Evolutionary conservation across 805 yeast genomes (phyloP), one percentile per base, ranked within the genome.

Genomic region (Suhomyces pyralidae): DNA sequence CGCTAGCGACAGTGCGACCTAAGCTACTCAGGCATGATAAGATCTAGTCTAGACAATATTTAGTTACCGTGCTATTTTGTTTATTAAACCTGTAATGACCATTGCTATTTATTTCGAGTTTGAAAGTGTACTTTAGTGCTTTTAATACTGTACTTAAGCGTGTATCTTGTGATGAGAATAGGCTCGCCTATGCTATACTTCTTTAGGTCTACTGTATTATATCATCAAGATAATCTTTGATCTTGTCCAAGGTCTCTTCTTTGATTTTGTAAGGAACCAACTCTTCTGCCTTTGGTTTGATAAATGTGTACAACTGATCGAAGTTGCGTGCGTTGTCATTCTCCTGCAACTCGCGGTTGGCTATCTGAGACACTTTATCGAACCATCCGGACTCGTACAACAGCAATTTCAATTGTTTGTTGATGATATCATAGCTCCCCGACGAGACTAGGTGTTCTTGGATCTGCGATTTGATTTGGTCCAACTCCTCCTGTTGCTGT

Each of bases 301-400:
- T 65, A 28, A 73, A 70, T 10, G 77, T 61, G 44, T 81, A 71
- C 12, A 89, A 65, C 38, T 75, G 75, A 3, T 80, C 81, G 55
- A 85, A 85, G 57, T 76, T 84, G 10, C 81, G 75, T 25, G 49
- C 45, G 19, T 55, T 60, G 38, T 73, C 76, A 22, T 73, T 73
- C 26, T 71, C 65, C n/a, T 77, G 71, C 62, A 79, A 79, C 65
- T 69, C 80, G 54, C 55, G 62, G 46, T 67, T 67, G 3, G 96
- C 87, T 42, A 86, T 59, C 40, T 78, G 79, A 45, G 82, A 77
- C 25, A 92, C 84, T 51, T 85, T 78, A 59, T 90, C 96, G 55
- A 82, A 83, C 97, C 97, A 92, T 5, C 97, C 97, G 1, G 86
- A 79, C 62, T 88, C 87, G 49, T 83, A 79, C 9, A 92, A 77